Evolutionary conservation across 768 basidiomycete genomes (phyloP).

Genomic region (Albatrellus ellisii): DNA sequence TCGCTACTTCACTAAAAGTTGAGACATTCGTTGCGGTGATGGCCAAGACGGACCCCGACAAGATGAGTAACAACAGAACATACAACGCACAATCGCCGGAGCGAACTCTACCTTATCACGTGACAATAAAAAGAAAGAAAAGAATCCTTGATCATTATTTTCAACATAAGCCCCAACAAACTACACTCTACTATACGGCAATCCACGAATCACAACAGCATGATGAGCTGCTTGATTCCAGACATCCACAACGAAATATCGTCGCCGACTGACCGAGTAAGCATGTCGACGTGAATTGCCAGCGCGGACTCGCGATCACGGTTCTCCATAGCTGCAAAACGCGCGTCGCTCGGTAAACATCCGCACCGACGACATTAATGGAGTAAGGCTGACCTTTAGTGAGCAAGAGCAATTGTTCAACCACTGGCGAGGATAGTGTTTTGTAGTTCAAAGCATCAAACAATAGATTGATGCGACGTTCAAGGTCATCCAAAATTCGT

Average conservation of each 20-base stretch:
- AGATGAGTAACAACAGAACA: too few species aligned
- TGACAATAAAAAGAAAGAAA: too few species aligned
- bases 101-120: too few species aligned
- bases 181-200: too few species aligned
- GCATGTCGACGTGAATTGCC: slow-evolving; percentile 73
- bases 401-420: slow-evolving; percentile 60
- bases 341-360: background rate
- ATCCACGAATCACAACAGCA: slow-evolving; percentile 33
- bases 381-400: slow-evolving; percentile 40
- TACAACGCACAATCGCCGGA: too few species aligned
- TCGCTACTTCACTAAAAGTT: too few species aligned
- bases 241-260: slow-evolving; percentile 86
- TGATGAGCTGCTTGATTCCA: slow-evolving; percentile 78
- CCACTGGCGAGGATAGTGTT: slow-evolving; percentile 55
- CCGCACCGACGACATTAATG: background rate
- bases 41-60: too few species aligned
- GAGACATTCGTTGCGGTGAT: too few species aligned
- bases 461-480: slow-evolving; percentile 70
- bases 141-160: too few species aligned
- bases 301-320: slow-evolving; percentile 69
- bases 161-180: too few species aligned
- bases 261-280: slow-evolving; percentile 68
- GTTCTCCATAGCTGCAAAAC: slow-evolving; percentile 62
- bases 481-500: slow-evolving; percentile 75
- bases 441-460: slow-evolving; percentile 93